A percentile compares a stretch with the other conserved stretches of the same genome.
phyloP scores from a whole-genome alignment of 768 basidiomycete species.

The Tricholoma flavovirens region DNA sequence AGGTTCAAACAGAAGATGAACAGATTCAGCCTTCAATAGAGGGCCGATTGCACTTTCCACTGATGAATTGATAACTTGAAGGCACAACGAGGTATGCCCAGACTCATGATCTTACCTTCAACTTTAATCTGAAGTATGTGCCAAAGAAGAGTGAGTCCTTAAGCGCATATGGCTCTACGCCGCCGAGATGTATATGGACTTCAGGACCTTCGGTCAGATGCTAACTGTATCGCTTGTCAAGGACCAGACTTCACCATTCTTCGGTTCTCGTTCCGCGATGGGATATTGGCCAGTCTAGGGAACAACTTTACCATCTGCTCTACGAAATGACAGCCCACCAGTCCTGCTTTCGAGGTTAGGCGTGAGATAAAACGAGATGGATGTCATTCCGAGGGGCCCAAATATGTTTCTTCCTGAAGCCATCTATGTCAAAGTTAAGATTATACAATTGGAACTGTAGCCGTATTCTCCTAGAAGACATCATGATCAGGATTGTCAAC shows the following conservation, averaged over 20 bases:
- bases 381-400: conserved; percentile 17
- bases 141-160: conserved; percentile 15
- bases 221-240: background rate
- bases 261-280: conserved; percentile 11
- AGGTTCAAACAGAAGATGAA: conserved; percentile 11
- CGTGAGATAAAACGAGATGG: conserved; percentile 16
- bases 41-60: conserved; percentile 11
- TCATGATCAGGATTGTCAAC: background rate
- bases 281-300: conserved; percentile 10
- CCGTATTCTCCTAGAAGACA: conserved; percentile 19
- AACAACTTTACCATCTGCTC: conserved; percentile 8
- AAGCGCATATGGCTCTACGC: conserved; percentile 13
- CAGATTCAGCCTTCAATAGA: conserved; percentile 6
- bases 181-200: conserved; percentile 16
- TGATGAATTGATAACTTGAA: background rate
- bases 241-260: conserved; percentile 7
- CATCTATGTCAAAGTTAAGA: background rate
- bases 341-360: conserved; percentile 8
- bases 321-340: conserved; percentile 10
- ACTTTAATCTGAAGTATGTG: conserved; percentile 11
- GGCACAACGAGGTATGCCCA: too few species aligned
- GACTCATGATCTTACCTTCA: background rate
- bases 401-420: conserved; percentile 17
- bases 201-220: background rate
- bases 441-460: conserved; percentile 16